Percentiles rank a stretch among this genome's conserved stretches.
phyloP scores from a whole-genome alignment of 441 rosid species.

The Cnidoscolus chayamansa region DNA sequence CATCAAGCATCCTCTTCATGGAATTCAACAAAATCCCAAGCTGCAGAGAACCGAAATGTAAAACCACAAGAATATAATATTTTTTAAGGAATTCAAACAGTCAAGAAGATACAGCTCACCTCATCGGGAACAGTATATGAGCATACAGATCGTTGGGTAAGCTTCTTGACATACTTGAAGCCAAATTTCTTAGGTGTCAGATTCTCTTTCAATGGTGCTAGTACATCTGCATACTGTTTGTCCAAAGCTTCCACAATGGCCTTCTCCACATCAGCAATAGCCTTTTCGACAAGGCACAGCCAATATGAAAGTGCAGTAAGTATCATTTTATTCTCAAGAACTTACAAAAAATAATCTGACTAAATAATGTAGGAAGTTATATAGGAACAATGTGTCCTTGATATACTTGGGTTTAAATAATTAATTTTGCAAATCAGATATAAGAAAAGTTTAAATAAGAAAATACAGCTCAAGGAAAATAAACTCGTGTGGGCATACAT shows the following conservation, averaged over 20 bases:
- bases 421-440: background rate
- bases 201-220: conserved; percentile 89
- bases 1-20: conserved; percentile 82
- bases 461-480: conserved; percentile 15
- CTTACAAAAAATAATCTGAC: background rate
- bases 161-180: conserved; percentile 85
- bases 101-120: conserved; percentile 38
- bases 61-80: background rate
- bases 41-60: conserved; percentile 34
- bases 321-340: background rate
- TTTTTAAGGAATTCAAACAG: conserved; percentile 12
- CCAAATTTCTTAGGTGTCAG: conserved; percentile 85
- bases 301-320: background rate
- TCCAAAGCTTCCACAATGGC: conserved; percentile 92
- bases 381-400: no score
- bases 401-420: no score
- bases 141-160: conserved; percentile 75
- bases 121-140: conserved; percentile 83
- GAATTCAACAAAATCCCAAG: conserved; percentile 85
- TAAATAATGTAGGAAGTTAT: background rate
- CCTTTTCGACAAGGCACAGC: conserved; percentile 41
- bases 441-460: background rate
- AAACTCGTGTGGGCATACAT: conserved; percentile 48
- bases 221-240: conserved; percentile 88
- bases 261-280: conserved; percentile 92